phyloP scores from a whole-genome alignment of 805 yeast species.

The Komagataella kurtzmanii region DNA sequence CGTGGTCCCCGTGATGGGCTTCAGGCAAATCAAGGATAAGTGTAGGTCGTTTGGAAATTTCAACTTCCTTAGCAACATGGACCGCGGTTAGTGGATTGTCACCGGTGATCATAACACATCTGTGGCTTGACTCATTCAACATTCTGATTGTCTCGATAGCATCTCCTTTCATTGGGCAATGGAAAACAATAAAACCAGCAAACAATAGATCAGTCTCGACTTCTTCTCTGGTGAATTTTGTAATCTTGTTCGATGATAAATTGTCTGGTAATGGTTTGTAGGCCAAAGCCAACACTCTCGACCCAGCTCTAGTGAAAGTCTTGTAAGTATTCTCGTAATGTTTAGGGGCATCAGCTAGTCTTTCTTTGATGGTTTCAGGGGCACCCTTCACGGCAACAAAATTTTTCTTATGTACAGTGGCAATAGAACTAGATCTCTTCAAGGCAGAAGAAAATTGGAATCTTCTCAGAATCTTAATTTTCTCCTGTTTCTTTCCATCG shows the following conservation, averaged over 20 bases:
- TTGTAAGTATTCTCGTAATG: constrained; percentile 78
- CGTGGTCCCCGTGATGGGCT: constrained; percentile 42
- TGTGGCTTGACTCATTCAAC: constrained; percentile 91
- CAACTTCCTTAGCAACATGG: constrained; percentile 92
- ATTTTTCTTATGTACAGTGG: constrained; percentile 38
- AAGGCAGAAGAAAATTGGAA: constrained; percentile 95
- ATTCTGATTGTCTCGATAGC: constrained; percentile 82
- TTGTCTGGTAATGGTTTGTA: constrained; percentile 54
- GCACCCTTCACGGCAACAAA: constrained; percentile 94
- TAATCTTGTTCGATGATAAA: constrained; percentile 33
- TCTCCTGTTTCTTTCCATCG: constrained; percentile 21
- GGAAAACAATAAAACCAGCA: constrained; percentile 93
- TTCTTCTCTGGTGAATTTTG: constrained; percentile 55
- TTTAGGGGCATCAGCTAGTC: constrained; percentile 59
- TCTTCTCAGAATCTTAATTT: constrained; percentile 71
- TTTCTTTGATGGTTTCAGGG: constrained; percentile 82
- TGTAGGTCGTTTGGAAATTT: constrained; percentile 71
- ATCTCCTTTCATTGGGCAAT: constrained; percentile 90
- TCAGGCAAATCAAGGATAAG: constrained; percentile 81
- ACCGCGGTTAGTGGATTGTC: constrained; percentile 97
- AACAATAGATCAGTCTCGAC: constrained; percentile 66
- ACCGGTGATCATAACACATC: constrained; percentile 97
- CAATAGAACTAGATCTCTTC: constrained; percentile 86
- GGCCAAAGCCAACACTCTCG: constrained; percentile 93
- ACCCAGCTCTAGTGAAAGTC: constrained; percentile 87